Evolutionary conservation across 768 basidiomycete species (phyloP).

Genomic region (Dioszegia hungarica): DNA sequence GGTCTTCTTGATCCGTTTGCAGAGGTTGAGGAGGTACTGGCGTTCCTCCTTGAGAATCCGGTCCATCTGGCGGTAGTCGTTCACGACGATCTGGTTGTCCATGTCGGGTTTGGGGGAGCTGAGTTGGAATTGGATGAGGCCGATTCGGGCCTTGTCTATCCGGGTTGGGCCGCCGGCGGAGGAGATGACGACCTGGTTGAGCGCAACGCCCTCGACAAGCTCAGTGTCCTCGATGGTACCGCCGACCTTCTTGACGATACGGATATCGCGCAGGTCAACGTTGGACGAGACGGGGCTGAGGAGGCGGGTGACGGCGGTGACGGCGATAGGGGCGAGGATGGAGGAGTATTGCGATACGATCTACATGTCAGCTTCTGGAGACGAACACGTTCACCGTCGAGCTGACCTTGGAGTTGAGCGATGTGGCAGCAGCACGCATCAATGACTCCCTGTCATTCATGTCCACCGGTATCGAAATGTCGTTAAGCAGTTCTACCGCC

Average conservation of each 20-base stretch:
- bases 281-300: conserved; percentile 83
- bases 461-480: conserved; percentile 87
- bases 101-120: conserved; percentile 98
- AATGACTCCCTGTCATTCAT: conserved; percentile 78
- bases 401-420: conserved; percentile 86
- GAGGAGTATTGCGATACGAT: conserved; percentile 99
- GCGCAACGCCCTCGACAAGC: conserved; percentile 90
- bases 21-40: conserved; percentile 92
- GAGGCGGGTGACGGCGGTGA: conserved; percentile 88
- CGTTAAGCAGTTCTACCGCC: conserved; percentile 87
- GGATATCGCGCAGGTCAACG: conserved; percentile 92
- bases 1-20: conserved; percentile 99
- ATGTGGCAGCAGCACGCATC: conserved; percentile 87
- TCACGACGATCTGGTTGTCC: conserved; percentile 99
- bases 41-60: conserved; percentile 99
- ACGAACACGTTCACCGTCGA: background rate
- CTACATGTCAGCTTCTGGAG: conserved; percentile 51
- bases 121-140: conserved; percentile 95
- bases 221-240: conserved; percentile 99
- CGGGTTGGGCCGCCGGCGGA: conserved; percentile 88
- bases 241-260: conserved; percentile 95
- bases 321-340: conserved; percentile 95
- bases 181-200: conserved; percentile 89
- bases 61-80: conserved; percentile 99
- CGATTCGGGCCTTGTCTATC: conserved; percentile 98